These are phyloP conservation scores for Astragalus glycyphyllos DNA, from an alignment of 306 rosid genomes.

Conservation along the genomic window DNA sequence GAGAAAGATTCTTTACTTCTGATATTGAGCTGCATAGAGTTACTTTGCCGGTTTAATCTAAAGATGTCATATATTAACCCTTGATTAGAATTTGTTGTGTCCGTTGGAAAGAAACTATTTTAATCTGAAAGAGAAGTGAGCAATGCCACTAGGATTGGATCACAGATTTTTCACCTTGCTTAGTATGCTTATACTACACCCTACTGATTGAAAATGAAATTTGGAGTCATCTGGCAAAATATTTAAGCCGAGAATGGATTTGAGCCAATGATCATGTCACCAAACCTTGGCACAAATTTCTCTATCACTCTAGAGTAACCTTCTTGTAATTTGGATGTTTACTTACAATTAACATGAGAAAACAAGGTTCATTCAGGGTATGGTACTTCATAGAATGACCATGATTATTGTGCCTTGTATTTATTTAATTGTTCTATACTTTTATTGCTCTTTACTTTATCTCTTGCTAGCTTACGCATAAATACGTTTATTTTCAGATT, in stretches of 20 bases:
- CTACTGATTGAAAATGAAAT: conserved; percentile 3
- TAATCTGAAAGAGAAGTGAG: conserved; percentile 10
- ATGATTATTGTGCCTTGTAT: not conserved
- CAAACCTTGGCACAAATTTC: conserved; percentile 1
- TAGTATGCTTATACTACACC: conserved; percentile 1
- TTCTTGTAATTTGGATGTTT: conserved; percentile 9
- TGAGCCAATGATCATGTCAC: not conserved
- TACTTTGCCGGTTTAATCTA: not conserved
- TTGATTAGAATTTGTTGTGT: conserved; percentile 7
- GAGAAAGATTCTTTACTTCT: conserved; percentile 14
- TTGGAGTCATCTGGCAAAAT: conserved; percentile 13
- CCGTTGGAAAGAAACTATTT: not conserved
- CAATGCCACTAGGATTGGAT: conserved; percentile 8
- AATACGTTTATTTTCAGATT: conserved; percentile 29
- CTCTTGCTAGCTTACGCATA: conserved; percentile 19
- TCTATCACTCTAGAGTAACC: not conserved
- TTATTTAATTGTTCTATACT: conserved; percentile 30
- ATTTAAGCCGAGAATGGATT: conserved; percentile 6
- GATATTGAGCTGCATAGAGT: conserved; percentile 15
- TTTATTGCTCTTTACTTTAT: conserved; percentile 7
- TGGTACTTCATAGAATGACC: conserved; percentile 17
- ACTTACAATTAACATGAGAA: not conserved
- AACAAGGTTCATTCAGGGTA: conserved; percentile 3
- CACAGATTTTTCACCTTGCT: conserved; percentile 17
- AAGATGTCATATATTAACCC: conserved; percentile 4